A percentile compares a stretch with the other conserved stretches of the same genome.
Evolutionary conservation across 768 basidiomycete genomes (phyloP).

Genomic region (Chalciporus piperatus): DNA sequence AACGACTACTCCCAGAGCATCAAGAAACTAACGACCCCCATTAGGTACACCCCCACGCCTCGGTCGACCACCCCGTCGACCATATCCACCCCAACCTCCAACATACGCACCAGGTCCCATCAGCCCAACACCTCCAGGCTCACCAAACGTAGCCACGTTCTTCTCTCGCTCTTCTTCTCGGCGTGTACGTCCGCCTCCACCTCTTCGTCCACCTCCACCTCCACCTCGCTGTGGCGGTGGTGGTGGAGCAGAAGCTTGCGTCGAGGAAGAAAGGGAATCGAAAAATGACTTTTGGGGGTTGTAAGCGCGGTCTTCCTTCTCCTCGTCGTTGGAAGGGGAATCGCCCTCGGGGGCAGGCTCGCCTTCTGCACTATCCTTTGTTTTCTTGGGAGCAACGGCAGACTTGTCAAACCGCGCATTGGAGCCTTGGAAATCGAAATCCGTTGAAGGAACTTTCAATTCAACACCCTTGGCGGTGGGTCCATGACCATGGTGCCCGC

Average conservation of each 20-base stretch:
- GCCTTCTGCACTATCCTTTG: constrained; percentile 28
- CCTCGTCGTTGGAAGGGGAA: constrained; percentile 30
- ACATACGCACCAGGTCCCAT: constrained; percentile 79
- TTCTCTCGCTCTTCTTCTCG: constrained; percentile 81
- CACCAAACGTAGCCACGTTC: constrained; percentile 86
- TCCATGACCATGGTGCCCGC: constrained; percentile 29
- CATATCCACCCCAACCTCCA: constrained; percentile 74
- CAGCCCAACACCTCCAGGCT: constrained; percentile 74
- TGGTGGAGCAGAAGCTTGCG: constrained; percentile 33
- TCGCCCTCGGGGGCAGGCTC: constrained; percentile 32
- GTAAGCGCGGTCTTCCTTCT: constrained; percentile 53
- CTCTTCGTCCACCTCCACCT: constrained; percentile 41
- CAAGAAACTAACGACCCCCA: constrained; percentile 19
- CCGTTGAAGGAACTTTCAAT: constrained; percentile 63
- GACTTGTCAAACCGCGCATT: constrained; percentile 84
- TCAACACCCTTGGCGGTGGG: constrained; percentile 33
- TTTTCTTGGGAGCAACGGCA: constrained; percentile 42
- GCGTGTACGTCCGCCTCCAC: constrained; percentile 60
- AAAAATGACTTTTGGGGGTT: constrained; percentile 82
- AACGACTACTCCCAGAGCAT: background rate
- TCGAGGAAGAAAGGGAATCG: constrained; percentile 59
- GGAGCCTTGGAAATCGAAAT: constrained; percentile 78
- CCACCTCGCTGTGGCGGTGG: constrained; percentile 15
- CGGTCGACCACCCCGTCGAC: constrained; percentile 46
- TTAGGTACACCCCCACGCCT: constrained; percentile 33